phyloP scores from a whole-genome alignment of 2,329 filamentous ascomycete genomes.

The Diaporthe helianthi region DNA sequence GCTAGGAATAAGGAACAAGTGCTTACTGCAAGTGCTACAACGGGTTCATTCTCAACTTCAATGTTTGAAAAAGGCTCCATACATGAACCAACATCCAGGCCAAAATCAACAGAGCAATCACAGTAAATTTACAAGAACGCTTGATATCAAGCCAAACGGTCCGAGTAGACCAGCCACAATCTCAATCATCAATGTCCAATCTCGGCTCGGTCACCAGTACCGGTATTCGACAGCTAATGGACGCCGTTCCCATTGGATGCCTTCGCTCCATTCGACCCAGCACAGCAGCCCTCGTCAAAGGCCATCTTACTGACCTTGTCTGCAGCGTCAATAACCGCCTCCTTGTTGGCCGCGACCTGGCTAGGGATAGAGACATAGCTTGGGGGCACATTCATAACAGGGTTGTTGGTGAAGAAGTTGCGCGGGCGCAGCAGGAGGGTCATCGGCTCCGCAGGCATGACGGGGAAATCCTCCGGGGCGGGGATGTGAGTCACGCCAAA shows the following conservation, averaged over 20 bases:
- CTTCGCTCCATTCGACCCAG: conserved; percentile 29
- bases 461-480: conserved; percentile 85
- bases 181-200: background rate
- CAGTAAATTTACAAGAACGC: background rate
- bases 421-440: conserved; percentile 78
- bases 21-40: background rate
- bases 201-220: background rate
- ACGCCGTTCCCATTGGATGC: background rate
- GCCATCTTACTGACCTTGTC: conserved; percentile 57
- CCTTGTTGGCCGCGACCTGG: conserved; percentile 60
- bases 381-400: conserved; percentile 80
- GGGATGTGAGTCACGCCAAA: conserved; percentile 93
- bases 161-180: background rate
- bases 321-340: conserved; percentile 53
- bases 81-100: background rate
- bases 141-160: too few relatives aligned
- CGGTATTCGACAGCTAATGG: background rate
- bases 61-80: background rate
- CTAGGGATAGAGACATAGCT: conserved; percentile 77
- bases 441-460: conserved; percentile 91
- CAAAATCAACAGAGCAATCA: background rate
- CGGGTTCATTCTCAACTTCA: background rate
- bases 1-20: background rate
- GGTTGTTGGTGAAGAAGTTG: conserved; percentile 84
- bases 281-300: conserved; percentile 36